Evolutionary conservation across 2,329 filamentous ascomycete species (phyloP).

Genomic region (Ascochyta koolunga): DNA sequence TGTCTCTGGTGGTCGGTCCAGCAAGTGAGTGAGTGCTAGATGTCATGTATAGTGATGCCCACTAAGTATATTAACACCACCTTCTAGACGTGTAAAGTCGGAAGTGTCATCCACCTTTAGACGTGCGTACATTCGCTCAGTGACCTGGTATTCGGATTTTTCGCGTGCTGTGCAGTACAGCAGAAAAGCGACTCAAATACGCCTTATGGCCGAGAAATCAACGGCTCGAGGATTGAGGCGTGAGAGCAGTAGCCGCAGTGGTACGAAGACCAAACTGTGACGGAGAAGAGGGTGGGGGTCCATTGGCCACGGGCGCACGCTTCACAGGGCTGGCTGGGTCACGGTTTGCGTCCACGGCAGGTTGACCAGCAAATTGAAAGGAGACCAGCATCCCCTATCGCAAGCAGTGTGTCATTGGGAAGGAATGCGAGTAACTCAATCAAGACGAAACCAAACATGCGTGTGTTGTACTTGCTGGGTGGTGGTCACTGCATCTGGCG

Average conservation of each 20-base stretch:
- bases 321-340: constrained; percentile 1
- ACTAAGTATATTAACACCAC: no score
- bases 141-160: constrained; percentile 13
- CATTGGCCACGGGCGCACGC: constrained; percentile 10
- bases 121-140: not conserved
- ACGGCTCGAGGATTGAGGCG: not conserved
- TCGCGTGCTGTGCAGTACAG: constrained; percentile 5
- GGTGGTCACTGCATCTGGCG: constrained; percentile 12
- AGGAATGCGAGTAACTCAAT: constrained; percentile 6
- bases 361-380: not conserved
- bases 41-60: not conserved
- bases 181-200: not conserved
- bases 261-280: not conserved
- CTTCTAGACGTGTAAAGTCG: not conserved
- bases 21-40: not conserved
- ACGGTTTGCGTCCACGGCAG: not conserved
- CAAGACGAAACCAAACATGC: constrained; percentile 8
- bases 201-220: not conserved
- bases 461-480: constrained; percentile 12
- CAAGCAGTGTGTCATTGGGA: not conserved
- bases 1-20: not conserved
- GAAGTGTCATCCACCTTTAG: not conserved
- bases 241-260: not conserved
- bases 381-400: not conserved
- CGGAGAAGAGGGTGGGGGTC: constrained; percentile 10